Evolutionary conservation across 208 protist genomes (phyloP).

Genomic region (Wallacemonas sp.): DNA sequence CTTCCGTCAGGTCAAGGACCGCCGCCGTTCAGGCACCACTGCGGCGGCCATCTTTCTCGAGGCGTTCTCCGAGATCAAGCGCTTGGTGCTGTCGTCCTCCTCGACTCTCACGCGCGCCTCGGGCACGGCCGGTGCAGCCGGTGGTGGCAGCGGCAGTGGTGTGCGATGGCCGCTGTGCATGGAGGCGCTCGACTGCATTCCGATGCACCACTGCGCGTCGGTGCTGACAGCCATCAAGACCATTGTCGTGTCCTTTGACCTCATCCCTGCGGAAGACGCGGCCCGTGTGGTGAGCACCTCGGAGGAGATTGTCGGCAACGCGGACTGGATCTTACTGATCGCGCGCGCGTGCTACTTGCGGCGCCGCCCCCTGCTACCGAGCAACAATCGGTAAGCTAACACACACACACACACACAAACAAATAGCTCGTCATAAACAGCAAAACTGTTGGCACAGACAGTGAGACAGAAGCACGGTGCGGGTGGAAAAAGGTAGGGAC

Average conservation of each 20-base stretch:
- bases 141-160: slow-evolving; percentile 26
- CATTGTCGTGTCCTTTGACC: slow-evolving; percentile 80
- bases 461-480: too few relatives aligned
- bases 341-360: slow-evolving; percentile 71
- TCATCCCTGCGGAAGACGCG: slow-evolving; percentile 56
- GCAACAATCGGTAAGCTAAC: slow-evolving; percentile 61
- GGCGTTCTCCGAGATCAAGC: slow-evolving; percentile 80
- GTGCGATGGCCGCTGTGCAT: slow-evolving; percentile 73
- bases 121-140: slow-evolving; percentile 7
- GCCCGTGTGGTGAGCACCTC: slow-evolving; percentile 45
- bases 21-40: slow-evolving; percentile 46
- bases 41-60: slow-evolving; percentile 80
- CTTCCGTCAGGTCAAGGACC: slow-evolving; percentile 80
- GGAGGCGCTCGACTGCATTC: slow-evolving; percentile 69
- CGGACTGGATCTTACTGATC: slow-evolving; percentile 83
- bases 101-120: slow-evolving; percentile 23
- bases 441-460: too few relatives aligned
- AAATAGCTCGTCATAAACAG: too few relatives aligned
- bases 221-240: slow-evolving; percentile 83
- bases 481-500: too few relatives aligned
- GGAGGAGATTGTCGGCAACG: slow-evolving; percentile 83
- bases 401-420: too few relatives aligned
- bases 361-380: slow-evolving; percentile 62
- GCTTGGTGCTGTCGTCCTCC: slow-evolving; percentile 51
- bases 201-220: slow-evolving; percentile 69